Conservation (phyloP, 306 rosid species). For the Carpinus viminea region DNA sequence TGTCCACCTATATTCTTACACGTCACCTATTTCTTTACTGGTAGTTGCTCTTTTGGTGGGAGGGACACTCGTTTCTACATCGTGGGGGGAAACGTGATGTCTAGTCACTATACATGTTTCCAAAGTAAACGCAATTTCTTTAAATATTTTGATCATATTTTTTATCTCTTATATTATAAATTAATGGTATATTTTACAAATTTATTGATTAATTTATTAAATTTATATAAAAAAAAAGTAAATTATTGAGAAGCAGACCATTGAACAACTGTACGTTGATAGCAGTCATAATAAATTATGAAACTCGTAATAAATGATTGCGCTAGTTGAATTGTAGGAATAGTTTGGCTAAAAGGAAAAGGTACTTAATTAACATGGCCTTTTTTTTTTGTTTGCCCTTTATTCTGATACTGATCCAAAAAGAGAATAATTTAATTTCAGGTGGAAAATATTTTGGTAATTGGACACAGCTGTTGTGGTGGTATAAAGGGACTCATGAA, state of each 20-base stretch:
- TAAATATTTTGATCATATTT: too few species aligned
- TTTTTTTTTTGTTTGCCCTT: neutral
- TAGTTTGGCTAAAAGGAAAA: neutral
- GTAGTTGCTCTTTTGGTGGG: neutral
- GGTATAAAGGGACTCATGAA: slow-evolving; percentile 99
- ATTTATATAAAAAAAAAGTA: too few species aligned
- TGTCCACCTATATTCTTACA: slow-evolving; percentile 15
- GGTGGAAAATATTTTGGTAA: slow-evolving; percentile 94
- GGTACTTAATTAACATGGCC: neutral
- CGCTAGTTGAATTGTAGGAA: neutral
- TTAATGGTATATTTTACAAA: too few species aligned
- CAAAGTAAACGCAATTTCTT: too few species aligned
- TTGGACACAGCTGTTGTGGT: slow-evolving; percentile 96
- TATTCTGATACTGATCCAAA: neutral
- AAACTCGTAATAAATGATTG: neutral
- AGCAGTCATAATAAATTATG: neutral
- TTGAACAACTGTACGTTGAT: neutral
- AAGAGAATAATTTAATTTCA: slow-evolving; percentile 29
- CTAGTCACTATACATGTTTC: too few species aligned
- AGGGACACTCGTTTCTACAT: neutral
- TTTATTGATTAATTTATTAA: too few species aligned
- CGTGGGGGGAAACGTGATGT: neutral
- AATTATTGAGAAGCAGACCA: too few species aligned
- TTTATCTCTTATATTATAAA: too few species aligned
- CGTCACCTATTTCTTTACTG: neutral